These are phyloP conservation scores for Pythium monospermum DNA, from an alignment of 352 stramenopile species.

Conservation along the genomic window DNA sequence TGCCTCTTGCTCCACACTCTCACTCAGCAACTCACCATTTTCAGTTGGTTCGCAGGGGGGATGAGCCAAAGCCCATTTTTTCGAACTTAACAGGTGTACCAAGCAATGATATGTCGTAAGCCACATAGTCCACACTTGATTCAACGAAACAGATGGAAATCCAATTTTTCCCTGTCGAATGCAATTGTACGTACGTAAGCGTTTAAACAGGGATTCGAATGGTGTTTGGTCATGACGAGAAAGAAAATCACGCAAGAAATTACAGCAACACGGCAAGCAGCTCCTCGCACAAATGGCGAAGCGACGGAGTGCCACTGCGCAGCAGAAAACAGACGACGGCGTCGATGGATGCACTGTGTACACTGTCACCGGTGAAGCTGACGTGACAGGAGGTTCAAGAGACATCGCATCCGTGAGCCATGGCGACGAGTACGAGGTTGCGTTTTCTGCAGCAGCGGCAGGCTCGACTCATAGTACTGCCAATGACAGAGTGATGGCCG, in stretches of 20 bases:
- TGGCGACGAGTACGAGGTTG: not conserved
- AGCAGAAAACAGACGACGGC: constrained; percentile 1
- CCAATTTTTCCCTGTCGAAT: not conserved
- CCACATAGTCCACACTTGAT: not conserved
- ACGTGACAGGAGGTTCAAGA: too few relatives aligned
- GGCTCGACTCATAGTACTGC: too few relatives aligned
- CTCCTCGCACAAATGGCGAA: constrained; percentile 4
- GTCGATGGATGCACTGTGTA: not conserved
- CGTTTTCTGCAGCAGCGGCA: not conserved
- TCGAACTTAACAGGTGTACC: not conserved
- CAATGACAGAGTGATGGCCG: constrained; percentile 12
- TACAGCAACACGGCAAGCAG: too few relatives aligned
- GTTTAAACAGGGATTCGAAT: not conserved
- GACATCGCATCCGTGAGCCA: too few relatives aligned
- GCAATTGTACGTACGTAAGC: constrained; percentile 1
- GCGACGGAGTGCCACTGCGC: constrained; percentile 2
- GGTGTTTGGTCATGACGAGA: not conserved
- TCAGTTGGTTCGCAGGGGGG: constrained; percentile 12
- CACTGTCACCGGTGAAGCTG: not conserved
- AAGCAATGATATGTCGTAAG: not conserved
- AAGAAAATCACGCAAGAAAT: not conserved
- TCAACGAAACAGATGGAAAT: too few relatives aligned
- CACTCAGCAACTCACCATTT: constrained; percentile 24
- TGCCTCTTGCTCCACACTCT: constrained; percentile 17
- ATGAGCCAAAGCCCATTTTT: not conserved